Base-by-base conservation (phyloP, 805 yeast species). In the Candida piceae region DNA sequence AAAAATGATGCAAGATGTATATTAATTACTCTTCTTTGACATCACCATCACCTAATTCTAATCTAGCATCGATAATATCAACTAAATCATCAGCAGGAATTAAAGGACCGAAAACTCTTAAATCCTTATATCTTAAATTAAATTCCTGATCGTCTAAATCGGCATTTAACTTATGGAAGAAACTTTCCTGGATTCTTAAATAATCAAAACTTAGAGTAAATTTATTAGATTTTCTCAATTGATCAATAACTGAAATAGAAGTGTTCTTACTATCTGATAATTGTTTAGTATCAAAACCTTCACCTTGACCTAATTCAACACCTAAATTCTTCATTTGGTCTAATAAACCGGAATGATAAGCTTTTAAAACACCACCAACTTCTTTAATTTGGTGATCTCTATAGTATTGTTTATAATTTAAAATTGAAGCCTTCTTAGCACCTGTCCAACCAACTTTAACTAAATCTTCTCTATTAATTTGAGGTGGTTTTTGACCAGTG, bases 361-460 rank as follows among this genome's bases (percentile, higher is more conserved):
- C 95, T 52, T 75, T 72, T 35, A 87, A 74, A 50, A 85, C 67
- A 17, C 87, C 85, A 40, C 95, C 96, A 48, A 68, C 74, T 50
- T 74, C 69, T 47, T 78, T 72, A 55, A 84, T 75, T 52, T 72
- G 71, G 49, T 62, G 64, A 34, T 79, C 76, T 52, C 90, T 77
- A 69, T 77, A 82, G 51, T 64, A 69, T 43, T 78, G 82, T 52
- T 74, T 75, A 70, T 81, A 90, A 45, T 78, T 87, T 27, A 76
- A 82, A 19, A 76, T 64, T 16, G 80, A 71, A 11, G 82, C 82
- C 48, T 80, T 79, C 60, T 80, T 82, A 17, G 93, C 73, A 36
- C 96, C 95, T n/a, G 96, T 87, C 97, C 97, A 93, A 33, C 97
- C 97, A 48, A 89, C 64, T 4, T 62, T 60, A 23, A 78, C 48